These are phyloP conservation scores for Paraconiothyrium sp. DNA, from an alignment of 2,329 filamentous ascomycete genomes.

Conservation along the genomic window DNA sequence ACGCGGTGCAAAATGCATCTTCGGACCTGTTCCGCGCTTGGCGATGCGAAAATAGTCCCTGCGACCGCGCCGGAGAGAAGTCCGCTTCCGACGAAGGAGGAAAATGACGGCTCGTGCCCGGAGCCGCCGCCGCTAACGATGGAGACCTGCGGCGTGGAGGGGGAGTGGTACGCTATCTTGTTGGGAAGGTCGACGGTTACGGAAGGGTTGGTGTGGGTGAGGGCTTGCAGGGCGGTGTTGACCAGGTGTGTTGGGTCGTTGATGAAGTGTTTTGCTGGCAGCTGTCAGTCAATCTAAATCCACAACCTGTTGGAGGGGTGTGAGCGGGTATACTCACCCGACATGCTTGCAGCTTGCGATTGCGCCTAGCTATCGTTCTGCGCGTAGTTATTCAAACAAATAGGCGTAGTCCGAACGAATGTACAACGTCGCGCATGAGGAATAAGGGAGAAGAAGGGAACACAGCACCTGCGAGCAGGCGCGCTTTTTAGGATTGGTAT, in stretches of 20 bases:
- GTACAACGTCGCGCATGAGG: background rate
- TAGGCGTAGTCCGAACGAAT: background rate
- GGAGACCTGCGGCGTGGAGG: constrained; percentile 68
- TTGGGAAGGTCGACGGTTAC: constrained; percentile 79
- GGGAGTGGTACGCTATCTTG: constrained; percentile 68
- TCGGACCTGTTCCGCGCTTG: constrained; percentile 83
- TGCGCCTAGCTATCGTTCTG: background rate
- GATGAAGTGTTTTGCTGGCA: constrained; percentile 82
- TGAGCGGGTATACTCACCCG: background rate
- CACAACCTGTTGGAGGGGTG: background rate
- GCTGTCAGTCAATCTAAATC: background rate
- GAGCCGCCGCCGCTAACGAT: constrained; percentile 89
- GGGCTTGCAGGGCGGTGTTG: constrained; percentile 75
- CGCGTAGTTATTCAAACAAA: background rate
- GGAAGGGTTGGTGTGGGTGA: constrained; percentile 85
- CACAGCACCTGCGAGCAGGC: background rate
- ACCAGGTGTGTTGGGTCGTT: constrained; percentile 84
- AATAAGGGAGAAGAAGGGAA: background rate
- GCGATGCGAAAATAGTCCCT: constrained; percentile 86
- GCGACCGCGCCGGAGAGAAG: constrained; percentile 83
- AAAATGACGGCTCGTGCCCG: constrained; percentile 90
- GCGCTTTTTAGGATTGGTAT: background rate
- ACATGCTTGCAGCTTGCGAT: background rate
- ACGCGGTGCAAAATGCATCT: constrained; percentile 78
- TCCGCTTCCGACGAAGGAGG: constrained; percentile 83